A percentile compares a stretch with the other conserved stretches of the same genome.
Conservation (phyloP, 352 stramenopile species). For the Globisporangium emineosum region DNA sequence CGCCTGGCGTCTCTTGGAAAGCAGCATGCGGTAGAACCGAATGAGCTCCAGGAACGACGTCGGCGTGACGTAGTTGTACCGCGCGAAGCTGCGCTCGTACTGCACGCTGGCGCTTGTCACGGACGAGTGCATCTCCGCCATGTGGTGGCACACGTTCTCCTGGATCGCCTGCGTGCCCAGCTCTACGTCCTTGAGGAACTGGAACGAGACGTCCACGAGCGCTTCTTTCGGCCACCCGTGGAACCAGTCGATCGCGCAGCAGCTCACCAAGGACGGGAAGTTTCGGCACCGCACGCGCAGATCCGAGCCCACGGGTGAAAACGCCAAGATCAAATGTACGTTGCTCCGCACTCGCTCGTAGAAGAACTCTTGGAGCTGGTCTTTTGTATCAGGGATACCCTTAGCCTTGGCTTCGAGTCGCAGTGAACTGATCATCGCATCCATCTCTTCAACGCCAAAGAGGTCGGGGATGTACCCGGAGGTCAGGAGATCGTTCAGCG, state of each 20-base stretch:
- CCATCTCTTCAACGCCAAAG: slow-evolving; percentile 87
- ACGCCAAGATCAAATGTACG: slow-evolving; percentile 84
- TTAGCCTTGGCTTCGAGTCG: slow-evolving; percentile 79
- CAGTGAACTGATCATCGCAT: slow-evolving; percentile 77
- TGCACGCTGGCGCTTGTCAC: slow-evolving; percentile 74
- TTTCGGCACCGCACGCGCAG: slow-evolving; percentile 73
- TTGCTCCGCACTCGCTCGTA: slow-evolving; percentile 85
- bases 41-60: slow-evolving; percentile 93
- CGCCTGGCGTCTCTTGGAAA: slow-evolving; percentile 52
- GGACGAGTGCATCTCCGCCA: slow-evolving; percentile 89
- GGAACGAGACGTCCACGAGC: slow-evolving; percentile 81
- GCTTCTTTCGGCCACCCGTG: slow-evolving; percentile 89
- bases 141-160: slow-evolving; percentile 92
- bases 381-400: slow-evolving; percentile 86
- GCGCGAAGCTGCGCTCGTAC: slow-evolving; percentile 71
- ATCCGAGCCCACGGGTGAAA: slow-evolving; percentile 74
- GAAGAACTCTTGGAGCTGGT: slow-evolving; percentile 91
- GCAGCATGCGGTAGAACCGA: slow-evolving; percentile 86
- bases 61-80: slow-evolving; percentile 92
- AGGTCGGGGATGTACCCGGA: slow-evolving; percentile 78
- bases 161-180: slow-evolving; percentile 65
- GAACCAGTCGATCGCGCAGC: slow-evolving; percentile 88
- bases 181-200: slow-evolving; percentile 81
- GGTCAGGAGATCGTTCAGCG: slow-evolving; percentile 83
- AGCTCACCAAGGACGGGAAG: slow-evolving; percentile 78